Evolutionary conservation across 495 filamentous ascomycete species (phyloP), one percentile per base, ranked within the genome.

Genomic region (Penicillium ochrochloron): DNA sequence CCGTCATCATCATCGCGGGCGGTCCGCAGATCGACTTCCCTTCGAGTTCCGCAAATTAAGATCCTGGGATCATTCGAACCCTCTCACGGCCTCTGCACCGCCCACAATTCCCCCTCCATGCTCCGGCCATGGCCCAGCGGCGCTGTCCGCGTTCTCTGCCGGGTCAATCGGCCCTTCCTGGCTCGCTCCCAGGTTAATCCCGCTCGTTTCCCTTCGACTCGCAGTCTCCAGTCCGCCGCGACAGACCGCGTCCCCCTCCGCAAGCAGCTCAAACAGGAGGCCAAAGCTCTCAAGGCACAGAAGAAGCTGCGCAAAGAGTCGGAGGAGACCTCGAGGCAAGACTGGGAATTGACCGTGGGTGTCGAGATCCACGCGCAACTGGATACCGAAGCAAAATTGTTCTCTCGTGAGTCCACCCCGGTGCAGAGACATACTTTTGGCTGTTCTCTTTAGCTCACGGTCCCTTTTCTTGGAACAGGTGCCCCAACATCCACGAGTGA

Each of bases 361-460:
- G 91, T 99, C 69, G 95, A 99, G 78, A 93, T 99, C 68, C 96
- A 99, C 75, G 95, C 96, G 12, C 94, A 98, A 73, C 80, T 99
- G 67, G 94, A 97, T 73, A 94, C 93, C 2, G 82, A 85, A 7
- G 78, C 83, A 65, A 96, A 97, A 75, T 81, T 99, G 61, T 97
- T 98, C 80, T 94, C 92, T 0, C 72, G 85, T 84, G 63, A 14
- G 77, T 74, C n/a, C 50, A 67, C 37, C 54, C 57, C 46, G 27
- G 14, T 41, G 25, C 35, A 58, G 23, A 7, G 29, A 12, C 37
- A 19, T 12, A 14, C 21, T 25, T 54, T 48, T 19, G 55, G 42
- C 58, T 21, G n/a, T 12, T 5, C 21, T 3, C 21, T 5, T 14
- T 27, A 27, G 9, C 33, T 34, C 10, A 51, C 41, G 11, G 19